phyloP scores from a whole-genome alignment of 116 monocot species.

The Papilionanthe hybrid region DNA sequence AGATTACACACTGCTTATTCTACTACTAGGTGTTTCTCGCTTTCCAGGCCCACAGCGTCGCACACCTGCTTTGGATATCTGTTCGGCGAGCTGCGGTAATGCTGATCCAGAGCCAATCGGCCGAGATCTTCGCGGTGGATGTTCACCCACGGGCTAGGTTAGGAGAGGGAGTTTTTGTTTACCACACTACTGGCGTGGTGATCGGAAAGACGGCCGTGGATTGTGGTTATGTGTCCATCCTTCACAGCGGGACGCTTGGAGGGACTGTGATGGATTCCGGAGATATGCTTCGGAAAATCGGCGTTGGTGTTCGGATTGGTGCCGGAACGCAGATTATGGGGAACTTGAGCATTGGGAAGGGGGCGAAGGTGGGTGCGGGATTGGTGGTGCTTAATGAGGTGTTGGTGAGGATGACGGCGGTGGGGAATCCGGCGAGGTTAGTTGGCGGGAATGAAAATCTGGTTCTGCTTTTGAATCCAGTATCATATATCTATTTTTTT shows the following conservation, averaged over 20 bases:
- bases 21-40: conserved; percentile 69
- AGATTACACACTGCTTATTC: conserved; percentile 58
- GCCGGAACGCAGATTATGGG: conserved; percentile 9
- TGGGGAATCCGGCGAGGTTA: conserved; percentile 11
- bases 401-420: conserved; percentile 1
- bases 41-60: conserved; percentile 20
- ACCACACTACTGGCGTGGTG: conserved; percentile 24
- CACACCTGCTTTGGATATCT: conserved; percentile 14
- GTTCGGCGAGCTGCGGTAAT: conserved; percentile 14
- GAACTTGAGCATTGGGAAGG: conserved; percentile 9
- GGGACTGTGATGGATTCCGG: conserved; percentile 18
- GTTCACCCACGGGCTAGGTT: conserved; percentile 18
- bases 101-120: conserved; percentile 13
- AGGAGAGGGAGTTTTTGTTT: conserved; percentile 15
- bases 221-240: conserved; percentile 20
- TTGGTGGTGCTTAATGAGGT: conserved; percentile 13
- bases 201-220: conserved; percentile 17
- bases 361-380: conserved; percentile 11
- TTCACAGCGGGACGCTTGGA: conserved; percentile 22
- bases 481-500: no score
- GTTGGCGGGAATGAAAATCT: conserved; percentile 15
- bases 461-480: conserved; percentile 1
- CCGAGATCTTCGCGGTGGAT: conserved; percentile 21
- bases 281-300: conserved; percentile 13
- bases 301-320: conserved; percentile 10